Evolutionary conservation across 768 basidiomycete genomes (phyloP).

Genomic region (Lyophyllum semitale): DNA sequence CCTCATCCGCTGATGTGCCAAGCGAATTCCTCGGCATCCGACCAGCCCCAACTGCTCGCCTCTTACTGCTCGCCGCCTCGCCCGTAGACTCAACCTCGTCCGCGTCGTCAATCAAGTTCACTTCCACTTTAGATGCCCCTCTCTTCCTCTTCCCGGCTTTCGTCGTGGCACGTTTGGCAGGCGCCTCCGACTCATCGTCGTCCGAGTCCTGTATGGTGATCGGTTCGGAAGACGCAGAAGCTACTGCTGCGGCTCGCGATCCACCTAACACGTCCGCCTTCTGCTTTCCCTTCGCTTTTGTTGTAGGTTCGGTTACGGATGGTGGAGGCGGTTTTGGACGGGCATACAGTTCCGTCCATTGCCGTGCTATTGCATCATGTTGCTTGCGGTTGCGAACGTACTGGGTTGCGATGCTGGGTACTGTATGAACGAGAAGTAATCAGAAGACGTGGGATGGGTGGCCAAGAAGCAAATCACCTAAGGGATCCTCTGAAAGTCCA

Average conservation of each 20-base stretch:
- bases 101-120: constrained; percentile 30
- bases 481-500: constrained; percentile 59
- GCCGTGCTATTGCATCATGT: constrained; percentile 77
- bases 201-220: constrained; percentile 32
- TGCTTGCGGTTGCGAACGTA: constrained; percentile 63
- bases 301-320: constrained; percentile 6
- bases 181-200: constrained; percentile 15
- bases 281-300: constrained; percentile 39
- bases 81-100: constrained; percentile 18
- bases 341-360: constrained; percentile 78
- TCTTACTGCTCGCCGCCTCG: constrained; percentile 16
- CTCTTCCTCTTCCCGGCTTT: constrained; percentile 37
- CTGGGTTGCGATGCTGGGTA: constrained; percentile 72
- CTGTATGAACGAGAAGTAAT: constrained; percentile 30
- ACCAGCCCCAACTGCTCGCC: constrained; percentile 19
- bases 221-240: constrained; percentile 12
- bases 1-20: constrained; percentile 10
- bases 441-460: background rate
- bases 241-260: constrained; percentile 6
- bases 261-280: constrained; percentile 20
- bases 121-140: constrained; percentile 25
- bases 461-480: constrained; percentile 45
- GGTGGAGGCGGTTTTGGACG: constrained; percentile 22
- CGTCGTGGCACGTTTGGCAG: constrained; percentile 11
- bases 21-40: constrained; percentile 17